Evolutionary conservation across 1,139 yeast species (phyloP).

Genomic region (Petasospora rhodanensis): DNA sequence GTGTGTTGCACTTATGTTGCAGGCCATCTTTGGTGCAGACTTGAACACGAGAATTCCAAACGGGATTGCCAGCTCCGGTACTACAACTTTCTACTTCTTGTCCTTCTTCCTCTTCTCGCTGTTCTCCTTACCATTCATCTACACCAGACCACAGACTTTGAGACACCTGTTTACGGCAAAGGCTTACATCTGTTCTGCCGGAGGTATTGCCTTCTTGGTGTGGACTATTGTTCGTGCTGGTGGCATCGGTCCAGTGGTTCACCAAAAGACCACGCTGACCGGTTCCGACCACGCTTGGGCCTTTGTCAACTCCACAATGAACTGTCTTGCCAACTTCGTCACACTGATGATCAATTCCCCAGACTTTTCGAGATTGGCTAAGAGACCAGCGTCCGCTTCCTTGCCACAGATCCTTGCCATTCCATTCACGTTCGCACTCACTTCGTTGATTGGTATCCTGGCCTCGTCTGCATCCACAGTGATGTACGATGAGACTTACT

Average conservation of each 20-base stretch:
- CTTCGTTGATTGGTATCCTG: conserved; percentile 81
- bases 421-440: conserved; percentile 73
- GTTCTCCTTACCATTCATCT: conserved; percentile 68
- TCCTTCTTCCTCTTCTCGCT: conserved; percentile 78
- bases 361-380: conserved; percentile 83
- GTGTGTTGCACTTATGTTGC: conserved; percentile 68
- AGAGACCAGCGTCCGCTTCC: conserved; percentile 42
- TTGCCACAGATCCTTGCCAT: conserved; percentile 59
- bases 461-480: conserved; percentile 77
- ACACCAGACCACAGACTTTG: conserved; percentile 76
- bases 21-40: conserved; percentile 62
- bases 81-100: conserved; percentile 66
- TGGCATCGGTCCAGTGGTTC: conserved; percentile 68
- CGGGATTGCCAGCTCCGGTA: conserved; percentile 46
- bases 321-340: conserved; percentile 79
- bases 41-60: conserved; percentile 45
- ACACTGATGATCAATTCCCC: conserved; percentile 85
- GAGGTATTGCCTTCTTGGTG: conserved; percentile 71
- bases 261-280: conserved; percentile 40
- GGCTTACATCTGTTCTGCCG: conserved; percentile 71
- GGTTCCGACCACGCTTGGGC: conserved; percentile 79
- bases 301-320: conserved; percentile 73
- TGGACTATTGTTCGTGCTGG: conserved; percentile 72
- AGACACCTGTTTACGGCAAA: conserved; percentile 80
- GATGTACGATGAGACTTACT: conserved; percentile 64